A percentile compares a stretch with the other conserved stretches of the same genome.
phyloP scores from a whole-genome alignment of 768 basidiomycete genomes.

The Phaffia tasmanica region DNA sequence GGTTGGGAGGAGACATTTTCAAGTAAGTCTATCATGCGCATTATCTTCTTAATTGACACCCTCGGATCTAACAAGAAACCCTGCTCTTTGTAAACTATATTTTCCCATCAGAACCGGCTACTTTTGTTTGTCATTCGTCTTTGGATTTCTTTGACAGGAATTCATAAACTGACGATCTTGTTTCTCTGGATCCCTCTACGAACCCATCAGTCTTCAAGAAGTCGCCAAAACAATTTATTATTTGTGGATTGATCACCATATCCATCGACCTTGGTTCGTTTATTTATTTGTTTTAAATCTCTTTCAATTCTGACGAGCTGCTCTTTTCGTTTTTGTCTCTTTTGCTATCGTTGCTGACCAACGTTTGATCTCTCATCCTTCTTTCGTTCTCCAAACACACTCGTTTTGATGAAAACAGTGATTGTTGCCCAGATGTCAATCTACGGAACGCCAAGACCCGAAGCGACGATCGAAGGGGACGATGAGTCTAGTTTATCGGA shows the following conservation, averaged over 20 bases:
- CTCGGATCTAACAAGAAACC: not conserved
- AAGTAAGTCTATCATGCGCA: constrained; percentile 3
- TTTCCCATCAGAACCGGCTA: constrained; percentile 10
- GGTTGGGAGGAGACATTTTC: constrained; percentile 24
- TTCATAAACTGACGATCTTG: not conserved
- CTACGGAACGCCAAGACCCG: too few species aligned
- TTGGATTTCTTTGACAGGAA: not conserved
- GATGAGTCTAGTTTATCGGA: too few species aligned
- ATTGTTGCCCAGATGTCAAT: too few species aligned
- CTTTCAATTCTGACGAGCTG: not conserved
- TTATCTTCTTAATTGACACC: not conserved
- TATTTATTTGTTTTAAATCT: too few species aligned
- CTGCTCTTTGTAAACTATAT: not conserved
- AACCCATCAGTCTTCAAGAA: not conserved
- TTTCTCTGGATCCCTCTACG: not conserved
- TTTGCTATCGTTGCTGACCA: too few species aligned
- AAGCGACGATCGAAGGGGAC: too few species aligned
- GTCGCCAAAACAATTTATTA: constrained; percentile 17
- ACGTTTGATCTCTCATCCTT: not conserved
- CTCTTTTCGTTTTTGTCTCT: too few species aligned
- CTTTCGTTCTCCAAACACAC: not conserved
- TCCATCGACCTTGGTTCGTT: constrained; percentile 14
- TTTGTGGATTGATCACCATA: constrained; percentile 21
- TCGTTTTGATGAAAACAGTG: too few species aligned
- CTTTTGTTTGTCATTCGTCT: constrained; percentile 4